Base-by-base conservation (phyloP, 352 stramenopile species). In the Phytophthora citrophthora region DNA sequence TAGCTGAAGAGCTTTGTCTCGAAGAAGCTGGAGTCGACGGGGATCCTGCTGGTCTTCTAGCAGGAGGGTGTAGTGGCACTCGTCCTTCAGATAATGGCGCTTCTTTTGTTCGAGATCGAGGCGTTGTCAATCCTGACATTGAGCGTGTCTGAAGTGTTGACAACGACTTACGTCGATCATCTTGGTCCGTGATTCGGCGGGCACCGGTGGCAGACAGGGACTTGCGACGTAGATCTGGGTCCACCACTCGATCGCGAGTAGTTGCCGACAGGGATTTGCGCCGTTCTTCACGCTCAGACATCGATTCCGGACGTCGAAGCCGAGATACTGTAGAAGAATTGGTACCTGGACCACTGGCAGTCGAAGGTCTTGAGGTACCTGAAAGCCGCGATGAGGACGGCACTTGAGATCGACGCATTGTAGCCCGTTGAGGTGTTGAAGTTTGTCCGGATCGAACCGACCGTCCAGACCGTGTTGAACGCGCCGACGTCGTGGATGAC, bases 131-230 rank as follows among this genome's bases (percentile, higher is more conserved):
- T 31, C 56, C 55, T 4, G 72, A 57, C 26, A 66, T 58, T 12
- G 56, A 65, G 2, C 76, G 74, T 31, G 65, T 68, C 16, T 75
- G 72, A 24, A 84, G 57, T 5, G 74, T 83, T 3, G 76, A 83
- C 12, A 84, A 64, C 31, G 77, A 84, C 24, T 79, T 78, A 46
- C 77, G 77, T 1, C 72, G 72, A 34, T 63, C 56, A 41, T 76
- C 65, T 4, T 51, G 36, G 34, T 79, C 62, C 10, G 68, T 44
- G 40, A 66, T 54, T 34, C 50, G 57, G 34, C 65, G 66, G 49
- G 54, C 55, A 24, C 44, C 45, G 1, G 43, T 61, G 50, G 54
- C 65, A 55, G 62, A 76, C 7, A 84, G 73, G n/a, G 77, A 87
- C 44, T 83, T 83, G 64, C 76, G 77, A 6, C 77, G 72, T 45